Evolutionary conservation across 495 filamentous ascomycete genomes (phyloP).

Genomic region (Parathielavia hyrcaniae): DNA sequence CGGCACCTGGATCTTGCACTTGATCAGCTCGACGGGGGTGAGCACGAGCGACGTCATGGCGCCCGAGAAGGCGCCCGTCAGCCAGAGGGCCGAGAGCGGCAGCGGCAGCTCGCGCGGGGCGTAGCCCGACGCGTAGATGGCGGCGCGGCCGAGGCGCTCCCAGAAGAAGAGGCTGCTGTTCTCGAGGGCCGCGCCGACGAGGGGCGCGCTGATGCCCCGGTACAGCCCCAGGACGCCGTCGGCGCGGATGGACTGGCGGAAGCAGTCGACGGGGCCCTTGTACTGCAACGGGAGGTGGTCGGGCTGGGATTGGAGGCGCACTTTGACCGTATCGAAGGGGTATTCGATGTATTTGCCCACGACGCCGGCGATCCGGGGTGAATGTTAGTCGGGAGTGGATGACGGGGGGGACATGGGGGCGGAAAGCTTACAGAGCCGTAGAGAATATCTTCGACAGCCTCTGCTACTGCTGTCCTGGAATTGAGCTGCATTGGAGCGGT

Average conservation of each 20-base stretch:
- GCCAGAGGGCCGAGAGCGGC: constrained; percentile 63
- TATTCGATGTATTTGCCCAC: constrained; percentile 96
- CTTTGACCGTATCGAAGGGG: constrained; percentile 98
- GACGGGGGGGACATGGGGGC: neutral
- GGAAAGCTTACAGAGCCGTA: constrained; percentile 68
- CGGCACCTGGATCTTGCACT: constrained; percentile 96
- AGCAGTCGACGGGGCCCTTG: constrained; percentile 85
- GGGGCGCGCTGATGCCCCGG: constrained; percentile 84
- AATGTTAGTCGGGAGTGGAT: constrained; percentile 19
- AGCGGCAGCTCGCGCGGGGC: constrained; percentile 49
- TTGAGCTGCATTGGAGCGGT: constrained; percentile 16
- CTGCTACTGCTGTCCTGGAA: constrained; percentile 47
- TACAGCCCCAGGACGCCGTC: constrained; percentile 81
- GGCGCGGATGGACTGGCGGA: constrained; percentile 69
- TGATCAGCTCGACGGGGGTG: constrained; percentile 94
- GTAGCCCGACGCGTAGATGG: constrained; percentile 52
- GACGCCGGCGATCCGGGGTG: constrained; percentile 67
- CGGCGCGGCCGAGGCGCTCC: constrained; percentile 57
- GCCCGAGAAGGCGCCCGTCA: constrained; percentile 78
- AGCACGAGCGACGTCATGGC: constrained; percentile 84
- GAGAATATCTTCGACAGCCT: constrained; percentile 70
- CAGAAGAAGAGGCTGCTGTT: constrained; percentile 93
- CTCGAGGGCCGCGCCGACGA: constrained; percentile 87
- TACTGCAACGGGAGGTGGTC: constrained; percentile 77
- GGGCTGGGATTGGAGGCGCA: constrained; percentile 71